A percentile compares a stretch with the other conserved stretches of the same genome.
Conservation (phyloP, 202 grass and related monocot species). For the Zizania palustris region DNA sequence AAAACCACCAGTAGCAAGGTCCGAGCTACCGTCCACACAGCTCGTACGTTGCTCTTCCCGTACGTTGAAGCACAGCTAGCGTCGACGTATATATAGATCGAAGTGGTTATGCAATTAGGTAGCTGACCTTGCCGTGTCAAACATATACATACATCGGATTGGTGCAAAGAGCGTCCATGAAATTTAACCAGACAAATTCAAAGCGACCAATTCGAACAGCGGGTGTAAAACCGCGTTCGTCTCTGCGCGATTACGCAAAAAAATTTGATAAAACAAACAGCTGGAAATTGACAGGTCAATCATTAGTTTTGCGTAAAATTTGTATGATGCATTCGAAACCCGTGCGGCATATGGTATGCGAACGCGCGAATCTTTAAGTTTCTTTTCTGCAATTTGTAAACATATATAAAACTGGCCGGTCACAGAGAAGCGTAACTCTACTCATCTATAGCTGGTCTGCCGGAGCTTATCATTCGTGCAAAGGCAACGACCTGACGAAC, state of each 20-base stretch:
- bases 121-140: not conserved
- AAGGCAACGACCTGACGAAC: not conserved
- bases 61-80: constrained; percentile 18
- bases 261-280: not conserved
- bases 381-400: not conserved
- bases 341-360: not conserved
- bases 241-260: not conserved
- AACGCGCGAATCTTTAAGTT: not conserved
- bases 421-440: not conserved
- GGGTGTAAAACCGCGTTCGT: not conserved
- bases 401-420: not conserved
- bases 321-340: not conserved
- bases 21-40: not conserved
- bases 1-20: not conserved
- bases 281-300: not conserved
- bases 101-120: not conserved
- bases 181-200: not conserved
- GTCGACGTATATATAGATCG: constrained; percentile 2
- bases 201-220: not conserved
- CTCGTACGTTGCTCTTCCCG: not conserved
- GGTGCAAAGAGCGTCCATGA: not conserved
- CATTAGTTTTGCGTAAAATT: not conserved
- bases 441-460: not conserved
- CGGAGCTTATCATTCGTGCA: not conserved
- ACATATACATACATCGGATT: not conserved